Evolutionary conservation across 148 eudicot species (phyloP).

Genomic region (Chenopodium album): DNA sequence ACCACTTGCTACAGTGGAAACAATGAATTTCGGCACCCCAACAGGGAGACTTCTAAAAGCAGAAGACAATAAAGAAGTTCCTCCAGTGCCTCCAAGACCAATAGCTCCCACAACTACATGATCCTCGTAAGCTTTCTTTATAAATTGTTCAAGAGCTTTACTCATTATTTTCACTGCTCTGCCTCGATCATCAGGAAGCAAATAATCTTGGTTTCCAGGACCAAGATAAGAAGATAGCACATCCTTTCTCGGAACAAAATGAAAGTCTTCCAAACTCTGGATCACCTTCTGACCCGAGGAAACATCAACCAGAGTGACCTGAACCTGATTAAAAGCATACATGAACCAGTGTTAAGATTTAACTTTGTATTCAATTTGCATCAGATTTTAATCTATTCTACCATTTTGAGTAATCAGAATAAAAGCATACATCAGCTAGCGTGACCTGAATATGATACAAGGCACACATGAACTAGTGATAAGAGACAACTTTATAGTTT

Average conservation of each 20-base stretch:
- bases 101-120: constrained; percentile 66
- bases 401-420: not conserved
- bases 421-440: too few species aligned
- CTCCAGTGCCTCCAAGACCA: constrained; percentile 98
- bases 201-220: constrained; percentile 34
- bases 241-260: constrained; percentile 64
- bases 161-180: constrained; percentile 70
- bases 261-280: constrained; percentile 47
- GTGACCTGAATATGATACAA: too few species aligned
- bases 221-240: constrained; percentile 55
- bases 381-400: not conserved
- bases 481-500: too few species aligned
- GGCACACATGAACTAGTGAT: too few species aligned
- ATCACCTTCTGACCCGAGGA: constrained; percentile 61
- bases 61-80: constrained; percentile 74
- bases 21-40: constrained; percentile 81
- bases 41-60: constrained; percentile 79
- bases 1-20: constrained; percentile 95
- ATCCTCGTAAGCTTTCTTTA: constrained; percentile 51
- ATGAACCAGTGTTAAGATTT: not conserved
- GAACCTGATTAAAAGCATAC: constrained; percentile 41
- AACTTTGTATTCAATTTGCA: not conserved
- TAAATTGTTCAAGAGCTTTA: constrained; percentile 54
- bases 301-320: constrained; percentile 82
- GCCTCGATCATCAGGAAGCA: constrained; percentile 82